Conservation (phyloP, 2,329 filamentous ascomycete genomes). For the Penicillium decumbens region DNA sequence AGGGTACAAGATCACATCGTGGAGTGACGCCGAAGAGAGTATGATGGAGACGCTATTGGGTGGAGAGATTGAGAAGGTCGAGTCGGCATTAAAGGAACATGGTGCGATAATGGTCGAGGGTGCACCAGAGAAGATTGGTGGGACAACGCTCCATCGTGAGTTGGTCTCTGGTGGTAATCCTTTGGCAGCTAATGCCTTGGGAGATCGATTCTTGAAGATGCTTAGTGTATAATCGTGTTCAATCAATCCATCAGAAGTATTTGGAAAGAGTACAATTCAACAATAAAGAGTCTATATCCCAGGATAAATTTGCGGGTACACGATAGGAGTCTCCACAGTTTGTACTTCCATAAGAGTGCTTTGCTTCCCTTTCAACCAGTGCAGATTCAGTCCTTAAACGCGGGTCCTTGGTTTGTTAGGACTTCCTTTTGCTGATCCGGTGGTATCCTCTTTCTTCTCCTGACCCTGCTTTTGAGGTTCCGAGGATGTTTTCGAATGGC, state of each 20-base stretch:
- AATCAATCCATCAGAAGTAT: no score
- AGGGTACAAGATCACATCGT: conserved; percentile 45
- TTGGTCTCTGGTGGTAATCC: conserved; percentile 35
- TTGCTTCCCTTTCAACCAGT: no score
- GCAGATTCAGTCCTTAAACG: background rate
- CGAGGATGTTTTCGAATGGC: background rate
- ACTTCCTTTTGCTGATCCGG: background rate
- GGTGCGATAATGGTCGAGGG: conserved; percentile 47
- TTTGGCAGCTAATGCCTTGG: conserved; percentile 30
- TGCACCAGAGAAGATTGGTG: conserved; percentile 37
- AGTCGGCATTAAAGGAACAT: conserved; percentile 34
- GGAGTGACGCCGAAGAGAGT: conserved; percentile 46
- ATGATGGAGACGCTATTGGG: conserved; percentile 44
- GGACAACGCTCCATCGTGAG: conserved; percentile 44
- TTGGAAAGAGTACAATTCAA: no score
- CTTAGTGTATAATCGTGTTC: conserved; percentile 20
- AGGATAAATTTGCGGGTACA: no score
- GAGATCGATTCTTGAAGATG: conserved; percentile 33
- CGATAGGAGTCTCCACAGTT: no score
- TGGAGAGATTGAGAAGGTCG: conserved; percentile 45
- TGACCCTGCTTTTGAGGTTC: no score
- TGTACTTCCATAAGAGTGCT: no score
- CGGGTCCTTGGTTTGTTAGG: background rate
- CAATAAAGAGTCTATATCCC: no score
- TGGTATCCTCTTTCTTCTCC: background rate